phyloP scores from a whole-genome alignment of 768 basidiomycete species.

The Saitozyma sp. region DNA sequence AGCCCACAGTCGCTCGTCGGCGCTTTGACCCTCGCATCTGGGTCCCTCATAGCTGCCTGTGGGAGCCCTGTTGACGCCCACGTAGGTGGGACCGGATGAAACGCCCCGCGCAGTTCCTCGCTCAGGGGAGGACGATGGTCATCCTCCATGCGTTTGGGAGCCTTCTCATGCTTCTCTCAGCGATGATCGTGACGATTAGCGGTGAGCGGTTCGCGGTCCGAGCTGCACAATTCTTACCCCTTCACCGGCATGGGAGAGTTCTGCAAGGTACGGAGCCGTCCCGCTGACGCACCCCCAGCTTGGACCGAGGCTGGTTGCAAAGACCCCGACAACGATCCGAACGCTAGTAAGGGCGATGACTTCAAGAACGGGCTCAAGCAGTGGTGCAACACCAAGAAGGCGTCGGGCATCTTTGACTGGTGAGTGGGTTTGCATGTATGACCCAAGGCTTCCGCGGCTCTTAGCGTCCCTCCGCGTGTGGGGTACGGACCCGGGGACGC shows the following conservation, averaged over 20 bases:
- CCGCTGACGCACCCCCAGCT: conserved; percentile 54
- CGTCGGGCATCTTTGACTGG: conserved; percentile 88
- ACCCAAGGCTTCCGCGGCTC: background rate
- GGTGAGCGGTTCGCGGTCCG: conserved; percentile 29
- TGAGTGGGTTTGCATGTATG: conserved; percentile 49
- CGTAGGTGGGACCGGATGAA: conserved; percentile 75
- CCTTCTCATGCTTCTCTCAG: conserved; percentile 68
- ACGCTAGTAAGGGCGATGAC: conserved; percentile 64
- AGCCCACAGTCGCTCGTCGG: conserved; percentile 16
- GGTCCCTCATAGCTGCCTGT: conserved; percentile 61
- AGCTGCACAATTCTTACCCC: background rate
- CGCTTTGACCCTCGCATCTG: too few relatives aligned
- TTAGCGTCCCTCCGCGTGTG: background rate
- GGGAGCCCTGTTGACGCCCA: conserved; percentile 60
- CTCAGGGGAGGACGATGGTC: conserved; percentile 78
- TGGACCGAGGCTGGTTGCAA: conserved; percentile 92
- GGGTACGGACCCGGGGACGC: too few relatives aligned
- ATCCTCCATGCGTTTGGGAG: conserved; percentile 75
- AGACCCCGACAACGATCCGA: conserved; percentile 74
- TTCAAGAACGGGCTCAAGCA: conserved; percentile 70
- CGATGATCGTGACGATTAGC: conserved; percentile 61
- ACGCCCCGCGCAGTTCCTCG: conserved; percentile 74
- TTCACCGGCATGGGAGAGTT: background rate
- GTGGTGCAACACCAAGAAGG: conserved; percentile 93
- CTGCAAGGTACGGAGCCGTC: too few relatives aligned